These are phyloP conservation scores for Graphiopsis chlorocephala DNA, from an alignment of 2,329 filamentous ascomycete genomes.

Conservation along the genomic window DNA sequence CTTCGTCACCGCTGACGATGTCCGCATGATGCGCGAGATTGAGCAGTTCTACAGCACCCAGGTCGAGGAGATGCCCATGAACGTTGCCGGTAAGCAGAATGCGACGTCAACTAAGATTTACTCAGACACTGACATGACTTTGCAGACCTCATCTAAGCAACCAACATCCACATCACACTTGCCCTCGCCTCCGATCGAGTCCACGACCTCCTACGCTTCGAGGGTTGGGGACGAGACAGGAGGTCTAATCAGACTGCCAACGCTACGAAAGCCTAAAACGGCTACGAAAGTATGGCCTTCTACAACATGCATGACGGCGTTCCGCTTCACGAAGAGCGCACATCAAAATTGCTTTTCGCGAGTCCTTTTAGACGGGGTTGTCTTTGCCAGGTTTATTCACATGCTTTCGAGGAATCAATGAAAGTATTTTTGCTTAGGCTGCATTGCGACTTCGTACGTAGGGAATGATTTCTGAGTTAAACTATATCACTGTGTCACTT, in stretches of 20 bases:
- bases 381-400: conserved; percentile 23
- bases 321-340: conserved; percentile 22
- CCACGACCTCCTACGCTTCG: conserved; percentile 23
- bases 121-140: conserved; percentile 37
- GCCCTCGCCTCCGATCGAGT: conserved; percentile 20
- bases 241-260: conserved; percentile 6
- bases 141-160: conserved; percentile 40
- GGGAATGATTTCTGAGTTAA: conserved; percentile 25
- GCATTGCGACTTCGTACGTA: conserved; percentile 34
- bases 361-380: conserved; percentile 30
- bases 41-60: conserved; percentile 99
- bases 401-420: conserved; percentile 23
- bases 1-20: conserved; percentile 97
- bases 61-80: conserved; percentile 99
- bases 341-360: conserved; percentile 27
- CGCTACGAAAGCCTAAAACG: conserved; percentile 11
- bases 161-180: conserved; percentile 18
- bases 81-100: conserved; percentile 59
- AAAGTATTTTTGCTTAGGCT: conserved; percentile 32
- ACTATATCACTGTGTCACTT: conserved; percentile 16
- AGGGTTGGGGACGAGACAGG: conserved; percentile 14
- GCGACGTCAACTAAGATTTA: neutral
- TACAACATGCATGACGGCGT: conserved; percentile 28
- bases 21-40: conserved; percentile 97
- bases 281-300: conserved; percentile 25